These are phyloP conservation scores for Porcisia hertigi DNA, from an alignment of 208 protist species.

Conservation along the genomic window DNA sequence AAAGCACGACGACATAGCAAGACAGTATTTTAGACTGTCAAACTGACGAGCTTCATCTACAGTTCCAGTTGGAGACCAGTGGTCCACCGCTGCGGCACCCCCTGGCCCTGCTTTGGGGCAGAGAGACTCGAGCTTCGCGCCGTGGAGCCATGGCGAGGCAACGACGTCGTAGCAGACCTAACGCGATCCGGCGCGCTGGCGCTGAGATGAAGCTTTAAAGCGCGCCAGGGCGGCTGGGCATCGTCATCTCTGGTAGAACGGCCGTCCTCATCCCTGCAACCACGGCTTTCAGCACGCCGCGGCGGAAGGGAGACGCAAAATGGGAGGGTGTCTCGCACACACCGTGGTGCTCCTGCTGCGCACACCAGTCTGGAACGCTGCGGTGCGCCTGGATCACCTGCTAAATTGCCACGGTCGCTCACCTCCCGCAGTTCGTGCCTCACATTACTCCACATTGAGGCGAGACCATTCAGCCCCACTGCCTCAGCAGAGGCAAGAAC, in stretches of 20 bases:
- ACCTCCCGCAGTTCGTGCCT: not conserved
- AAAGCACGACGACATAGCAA: not conserved
- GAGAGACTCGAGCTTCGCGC: not conserved
- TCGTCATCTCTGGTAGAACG: not conserved
- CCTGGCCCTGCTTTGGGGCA: not conserved
- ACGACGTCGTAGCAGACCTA: not conserved
- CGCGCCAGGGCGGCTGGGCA: constrained; percentile 9
- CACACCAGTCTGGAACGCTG: not conserved
- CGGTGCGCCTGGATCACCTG: not conserved
- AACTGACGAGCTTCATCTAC: not conserved
- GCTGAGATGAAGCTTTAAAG: constrained; percentile 14
- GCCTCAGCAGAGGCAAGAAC: not conserved
- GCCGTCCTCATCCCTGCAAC: constrained; percentile 6
- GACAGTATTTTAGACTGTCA: not conserved
- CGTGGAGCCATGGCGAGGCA: not conserved
- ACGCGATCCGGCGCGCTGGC: constrained; percentile 3
- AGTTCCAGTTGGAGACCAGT: constrained; percentile 27
- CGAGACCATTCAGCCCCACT: not conserved
- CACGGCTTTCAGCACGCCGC: constrained; percentile 6
- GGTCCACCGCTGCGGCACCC: constrained; percentile 5
- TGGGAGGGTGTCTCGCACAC: constrained; percentile 23
- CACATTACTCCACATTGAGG: not conserved
- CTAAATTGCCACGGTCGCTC: not conserved
- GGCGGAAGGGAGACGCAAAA: constrained; percentile 27
- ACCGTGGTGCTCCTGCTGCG: not conserved